Percentiles rank a stretch among this genome's conserved stretches.
Evolutionary conservation across 2,329 filamentous ascomycete species (phyloP).

Genomic region (Shiraia bambusicola): DNA sequence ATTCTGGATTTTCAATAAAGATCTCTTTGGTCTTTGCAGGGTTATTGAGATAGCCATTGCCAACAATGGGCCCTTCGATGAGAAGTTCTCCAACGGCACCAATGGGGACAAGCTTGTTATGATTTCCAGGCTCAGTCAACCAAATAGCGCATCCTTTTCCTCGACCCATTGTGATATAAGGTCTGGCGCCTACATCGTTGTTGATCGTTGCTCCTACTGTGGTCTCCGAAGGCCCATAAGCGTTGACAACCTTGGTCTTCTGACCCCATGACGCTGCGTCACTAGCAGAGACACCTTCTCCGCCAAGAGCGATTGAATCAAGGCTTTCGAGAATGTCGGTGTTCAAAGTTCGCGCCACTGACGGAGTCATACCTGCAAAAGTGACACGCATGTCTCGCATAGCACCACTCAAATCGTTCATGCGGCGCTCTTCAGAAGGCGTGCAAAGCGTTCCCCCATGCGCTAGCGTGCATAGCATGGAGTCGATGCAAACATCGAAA

Average conservation of each 20-base stretch:
- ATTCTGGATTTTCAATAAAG: slow-evolving; percentile 55
- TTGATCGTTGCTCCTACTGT: slow-evolving; percentile 41
- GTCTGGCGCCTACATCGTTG: slow-evolving; percentile 27
- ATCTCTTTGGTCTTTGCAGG: slow-evolving; percentile 40
- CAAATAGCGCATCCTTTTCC: slow-evolving; percentile 41
- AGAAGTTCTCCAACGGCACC: slow-evolving; percentile 56
- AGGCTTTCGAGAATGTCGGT: slow-evolving; percentile 44
- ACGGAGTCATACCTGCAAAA: slow-evolving; percentile 41
- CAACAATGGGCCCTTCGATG: slow-evolving; percentile 58
- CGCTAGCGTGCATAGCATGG: slow-evolving; percentile 39
- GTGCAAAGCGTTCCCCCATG: slow-evolving; percentile 41
- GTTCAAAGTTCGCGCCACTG: slow-evolving; percentile 40
- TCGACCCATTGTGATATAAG: slow-evolving; percentile 43
- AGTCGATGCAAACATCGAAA: slow-evolving; percentile 43
- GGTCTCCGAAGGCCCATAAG: slow-evolving; percentile 41
- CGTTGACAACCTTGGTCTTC: slow-evolving; percentile 38
- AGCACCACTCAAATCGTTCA: slow-evolving; percentile 50
- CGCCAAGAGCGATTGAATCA: slow-evolving; percentile 48
- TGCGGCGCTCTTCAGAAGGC: slow-evolving; percentile 49
- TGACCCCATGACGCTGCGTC: slow-evolving; percentile 49
- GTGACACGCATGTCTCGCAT: slow-evolving; percentile 41
- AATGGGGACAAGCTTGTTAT: slow-evolving; percentile 40
- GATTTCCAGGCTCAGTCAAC: slow-evolving; percentile 46
- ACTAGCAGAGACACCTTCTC: slow-evolving; percentile 39
- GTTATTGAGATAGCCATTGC: slow-evolving; percentile 42